Percentiles rank a stretch among this genome's conserved stretches.
Conservation (phyloP, 2,329 filamentous ascomycete genomes). For the Ceratocystiopsis brevicomis region DNA sequence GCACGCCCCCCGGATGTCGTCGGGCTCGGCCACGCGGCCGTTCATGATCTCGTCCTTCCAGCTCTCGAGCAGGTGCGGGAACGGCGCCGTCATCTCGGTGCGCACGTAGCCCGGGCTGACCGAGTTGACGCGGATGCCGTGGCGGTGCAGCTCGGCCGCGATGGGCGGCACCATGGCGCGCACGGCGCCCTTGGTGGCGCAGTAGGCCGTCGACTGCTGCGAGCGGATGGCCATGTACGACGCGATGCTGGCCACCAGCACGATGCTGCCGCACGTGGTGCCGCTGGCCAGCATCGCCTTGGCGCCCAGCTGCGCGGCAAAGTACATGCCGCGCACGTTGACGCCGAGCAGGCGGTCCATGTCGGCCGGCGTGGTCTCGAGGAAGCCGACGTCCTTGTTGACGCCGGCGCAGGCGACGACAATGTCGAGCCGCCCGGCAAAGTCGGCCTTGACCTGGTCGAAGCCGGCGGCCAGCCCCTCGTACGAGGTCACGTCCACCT, state of each 20-base stretch:
- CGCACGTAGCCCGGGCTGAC: slow-evolving; percentile 47
- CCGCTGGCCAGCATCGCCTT: slow-evolving; percentile 16
- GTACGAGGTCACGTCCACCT: slow-evolving; percentile 4
- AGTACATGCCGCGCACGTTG: slow-evolving; percentile 7
- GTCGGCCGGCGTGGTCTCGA: slow-evolving; percentile 7
- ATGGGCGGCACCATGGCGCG: slow-evolving; percentile 43
- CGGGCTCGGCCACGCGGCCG: slow-evolving; percentile 34
- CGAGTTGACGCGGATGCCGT: slow-evolving; percentile 47
- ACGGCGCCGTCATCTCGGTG: slow-evolving; percentile 54
- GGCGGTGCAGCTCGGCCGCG: slow-evolving; percentile 41
- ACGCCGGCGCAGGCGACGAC: slow-evolving; percentile 9
- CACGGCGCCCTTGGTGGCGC: slow-evolving; percentile 46
- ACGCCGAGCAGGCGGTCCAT: slow-evolving; percentile 4
- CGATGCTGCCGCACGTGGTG: slow-evolving; percentile 28
- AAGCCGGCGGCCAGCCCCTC: slow-evolving; percentile 1
- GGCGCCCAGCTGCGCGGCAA: slow-evolving; percentile 18
- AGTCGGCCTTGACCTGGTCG: slow-evolving; percentile 3
- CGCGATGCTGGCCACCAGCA: slow-evolving; percentile 38
- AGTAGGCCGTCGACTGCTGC: slow-evolving; percentile 47
- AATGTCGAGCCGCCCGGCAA: slow-evolving; percentile 7
- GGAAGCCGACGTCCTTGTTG: slow-evolving; percentile 7
- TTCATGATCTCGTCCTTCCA: slow-evolving; percentile 65
- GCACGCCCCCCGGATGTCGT: slow-evolving; percentile 41
- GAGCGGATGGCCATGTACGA: slow-evolving; percentile 35
- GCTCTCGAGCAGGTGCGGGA: slow-evolving; percentile 36